Conservation (phyloP, 164 flowering plant genomes). For the Chimonanthus praecox region DNA sequence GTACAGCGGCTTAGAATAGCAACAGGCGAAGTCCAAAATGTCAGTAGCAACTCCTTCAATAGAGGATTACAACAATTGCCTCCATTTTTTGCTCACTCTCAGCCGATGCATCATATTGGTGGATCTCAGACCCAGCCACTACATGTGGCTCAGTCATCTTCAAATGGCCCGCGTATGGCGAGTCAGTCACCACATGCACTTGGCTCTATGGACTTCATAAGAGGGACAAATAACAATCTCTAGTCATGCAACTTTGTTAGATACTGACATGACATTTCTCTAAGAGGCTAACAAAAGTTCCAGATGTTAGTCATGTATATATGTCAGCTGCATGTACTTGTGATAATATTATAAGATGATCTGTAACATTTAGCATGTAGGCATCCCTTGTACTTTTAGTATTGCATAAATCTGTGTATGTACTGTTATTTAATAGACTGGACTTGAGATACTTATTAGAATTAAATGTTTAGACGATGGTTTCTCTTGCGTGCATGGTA, state of each 20-base stretch:
- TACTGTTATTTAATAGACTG: background rate
- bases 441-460: too few species aligned
- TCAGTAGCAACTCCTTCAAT: constrained; percentile 45
- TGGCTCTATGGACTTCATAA: constrained; percentile 50
- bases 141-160: constrained; percentile 37
- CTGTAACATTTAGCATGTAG: background rate
- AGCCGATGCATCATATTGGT: constrained; percentile 32
- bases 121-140: constrained; percentile 38
- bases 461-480: too few species aligned
- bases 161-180: constrained; percentile 24
- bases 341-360: background rate
- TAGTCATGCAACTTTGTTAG: background rate
- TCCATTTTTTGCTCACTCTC: constrained; percentile 41
- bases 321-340: background rate
- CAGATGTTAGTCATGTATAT: background rate
- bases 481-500: too few species aligned
- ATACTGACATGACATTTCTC: background rate
- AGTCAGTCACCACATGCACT: constrained; percentile 47
- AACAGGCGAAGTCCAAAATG: constrained; percentile 46
- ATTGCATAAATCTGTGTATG: background rate
- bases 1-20: constrained; percentile 74
- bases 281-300: background rate
- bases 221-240: constrained; percentile 18
- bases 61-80: constrained; percentile 27
- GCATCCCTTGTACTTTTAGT: background rate